Conservation (phyloP, 441 rosid species). For the Erodium moschatum region DNA sequence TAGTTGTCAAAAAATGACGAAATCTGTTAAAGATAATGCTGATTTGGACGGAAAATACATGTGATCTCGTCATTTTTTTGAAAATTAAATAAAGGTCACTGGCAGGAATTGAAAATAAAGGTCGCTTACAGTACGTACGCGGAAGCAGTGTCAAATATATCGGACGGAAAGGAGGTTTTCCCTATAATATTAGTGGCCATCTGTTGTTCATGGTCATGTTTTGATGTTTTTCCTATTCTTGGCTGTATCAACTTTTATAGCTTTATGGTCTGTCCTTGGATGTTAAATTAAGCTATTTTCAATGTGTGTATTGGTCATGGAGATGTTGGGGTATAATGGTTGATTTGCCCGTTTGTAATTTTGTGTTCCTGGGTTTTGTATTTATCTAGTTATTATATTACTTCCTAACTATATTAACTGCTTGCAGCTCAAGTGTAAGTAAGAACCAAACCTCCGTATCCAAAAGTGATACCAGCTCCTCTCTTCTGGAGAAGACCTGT, state of each 20-base stretch:
- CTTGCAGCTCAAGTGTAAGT: slow-evolving; percentile 53
- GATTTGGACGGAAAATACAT: too few relatives aligned
- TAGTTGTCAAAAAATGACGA: too few relatives aligned
- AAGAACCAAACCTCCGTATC: slow-evolving; percentile 46
- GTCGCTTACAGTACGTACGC: too few relatives aligned
- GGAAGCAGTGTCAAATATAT: too few relatives aligned
- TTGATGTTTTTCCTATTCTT: not conserved
- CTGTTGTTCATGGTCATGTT: not conserved
- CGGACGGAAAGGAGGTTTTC: too few relatives aligned
- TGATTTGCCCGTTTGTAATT: slow-evolving; percentile 3
- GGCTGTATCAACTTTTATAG: not conserved
- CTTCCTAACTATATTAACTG: slow-evolving; percentile 13
- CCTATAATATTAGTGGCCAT: not conserved
- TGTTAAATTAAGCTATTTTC: not conserved
- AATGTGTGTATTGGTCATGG: not conserved
- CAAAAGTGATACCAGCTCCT: slow-evolving; percentile 30
- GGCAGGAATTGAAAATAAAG: too few relatives aligned
- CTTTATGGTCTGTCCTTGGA: not conserved
- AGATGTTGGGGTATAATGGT: slow-evolving; percentile 1
- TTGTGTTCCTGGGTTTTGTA: not conserved
- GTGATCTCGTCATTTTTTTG: too few relatives aligned
- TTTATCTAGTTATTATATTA: not conserved
- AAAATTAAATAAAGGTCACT: too few relatives aligned
- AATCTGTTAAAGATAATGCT: too few relatives aligned
- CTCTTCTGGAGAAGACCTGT: slow-evolving; percentile 87